phyloP scores from a whole-genome alignment of 345 rosid genomes.

The Melaleuca alternifolia region DNA sequence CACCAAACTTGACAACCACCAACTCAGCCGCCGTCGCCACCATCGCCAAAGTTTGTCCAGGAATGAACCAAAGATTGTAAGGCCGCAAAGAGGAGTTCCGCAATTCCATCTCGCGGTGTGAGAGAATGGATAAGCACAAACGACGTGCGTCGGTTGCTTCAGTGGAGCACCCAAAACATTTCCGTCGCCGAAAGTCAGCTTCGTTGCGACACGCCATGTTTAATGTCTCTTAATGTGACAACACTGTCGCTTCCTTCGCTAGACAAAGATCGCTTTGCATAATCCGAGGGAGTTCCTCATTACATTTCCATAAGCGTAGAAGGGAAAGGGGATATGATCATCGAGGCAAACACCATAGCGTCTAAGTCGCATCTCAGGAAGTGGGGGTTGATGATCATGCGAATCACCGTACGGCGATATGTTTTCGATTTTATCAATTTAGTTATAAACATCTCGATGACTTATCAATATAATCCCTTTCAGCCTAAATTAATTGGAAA shows the following conservation, averaged over 20 bases:
- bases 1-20: background rate
- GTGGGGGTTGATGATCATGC: background rate
- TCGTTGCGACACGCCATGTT: background rate
- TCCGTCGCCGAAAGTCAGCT: background rate
- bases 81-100: background rate
- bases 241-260: background rate
- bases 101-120: background rate
- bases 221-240: background rate
- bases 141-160: background rate
- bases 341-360: background rate
- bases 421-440: fast-evolving
- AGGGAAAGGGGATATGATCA: background rate
- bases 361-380: background rate
- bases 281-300: background rate
- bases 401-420: background rate
- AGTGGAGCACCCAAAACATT: background rate
- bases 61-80: background rate
- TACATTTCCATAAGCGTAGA: background rate
- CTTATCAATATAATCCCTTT: fast-evolving
- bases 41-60: background rate
- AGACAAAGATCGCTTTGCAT: background rate
- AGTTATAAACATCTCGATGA: fast-evolving
- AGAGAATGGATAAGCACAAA: background rate
- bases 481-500: fast-evolving
- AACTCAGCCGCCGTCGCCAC: background rate